phyloP scores from a whole-genome alignment of 305 asterid genomes.

The Rubia occidens region DNA sequence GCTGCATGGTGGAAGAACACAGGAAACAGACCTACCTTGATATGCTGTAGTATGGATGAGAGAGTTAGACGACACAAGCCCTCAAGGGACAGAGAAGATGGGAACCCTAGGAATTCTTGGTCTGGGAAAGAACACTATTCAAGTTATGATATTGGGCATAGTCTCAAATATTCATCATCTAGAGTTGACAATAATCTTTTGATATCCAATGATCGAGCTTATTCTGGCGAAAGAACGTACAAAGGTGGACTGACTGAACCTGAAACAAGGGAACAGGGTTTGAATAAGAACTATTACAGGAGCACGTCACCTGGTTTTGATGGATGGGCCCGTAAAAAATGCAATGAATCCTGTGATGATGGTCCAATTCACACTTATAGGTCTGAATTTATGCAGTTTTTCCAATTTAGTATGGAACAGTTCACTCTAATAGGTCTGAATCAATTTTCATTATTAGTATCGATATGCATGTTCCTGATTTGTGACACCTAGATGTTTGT shows the following conservation, averaged over 20 bases:
- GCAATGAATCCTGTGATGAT: slow-evolving; percentile 38
- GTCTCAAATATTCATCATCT: slow-evolving; percentile 41
- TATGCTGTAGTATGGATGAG: slow-evolving; percentile 49
- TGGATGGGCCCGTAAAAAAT: slow-evolving; percentile 39
- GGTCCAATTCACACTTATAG: slow-evolving; percentile 51
- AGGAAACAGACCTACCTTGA: slow-evolving; percentile 22
- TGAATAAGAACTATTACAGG: slow-evolving; percentile 25
- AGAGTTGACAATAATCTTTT: slow-evolving; percentile 26
- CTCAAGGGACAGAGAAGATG: slow-evolving; percentile 57
- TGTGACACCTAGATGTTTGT: neutral
- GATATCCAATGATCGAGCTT: slow-evolving; percentile 39
- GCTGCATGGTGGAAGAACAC: slow-evolving; percentile 26
- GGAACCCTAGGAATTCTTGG: slow-evolving; percentile 25
- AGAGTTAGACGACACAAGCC: slow-evolving; percentile 57
- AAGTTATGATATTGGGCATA: slow-evolving; percentile 32
- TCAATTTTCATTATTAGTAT: neutral
- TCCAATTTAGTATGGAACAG: slow-evolving; percentile 25
- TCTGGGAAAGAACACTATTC: slow-evolving; percentile 31
- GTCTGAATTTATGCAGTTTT: slow-evolving; percentile 27
- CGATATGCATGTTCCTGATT: neutral
- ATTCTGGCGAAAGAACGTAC: slow-evolving; percentile 22
- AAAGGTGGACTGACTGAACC: slow-evolving; percentile 27
- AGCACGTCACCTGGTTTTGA: slow-evolving; percentile 63
- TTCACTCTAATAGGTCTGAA: slow-evolving; percentile 51
- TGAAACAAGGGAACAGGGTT: slow-evolving; percentile 41